Percentiles rank a stretch among this genome's conserved stretches.
Conservation (phyloP, 306 rosid genomes). For the Trichosanthes truncata region DNA sequence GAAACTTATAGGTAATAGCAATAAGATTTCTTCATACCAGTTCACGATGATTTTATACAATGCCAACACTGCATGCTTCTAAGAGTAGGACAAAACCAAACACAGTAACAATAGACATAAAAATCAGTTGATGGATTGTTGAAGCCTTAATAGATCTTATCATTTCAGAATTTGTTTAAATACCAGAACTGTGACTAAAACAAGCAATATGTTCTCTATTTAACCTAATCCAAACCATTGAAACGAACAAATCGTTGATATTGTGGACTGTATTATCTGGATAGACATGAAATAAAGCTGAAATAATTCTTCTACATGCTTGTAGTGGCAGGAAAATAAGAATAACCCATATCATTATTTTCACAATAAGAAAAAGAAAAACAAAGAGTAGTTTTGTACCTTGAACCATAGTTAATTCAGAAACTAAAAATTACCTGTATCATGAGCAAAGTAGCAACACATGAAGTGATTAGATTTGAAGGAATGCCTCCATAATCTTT, state of each 20-base stretch:
- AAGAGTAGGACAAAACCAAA: not conserved
- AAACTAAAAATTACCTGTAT: slow-evolving; percentile 51
- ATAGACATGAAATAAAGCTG: not conserved
- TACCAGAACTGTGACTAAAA: not conserved
- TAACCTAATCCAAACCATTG: not conserved
- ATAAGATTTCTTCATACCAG: not conserved
- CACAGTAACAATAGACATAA: not conserved
- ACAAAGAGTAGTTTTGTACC: not conserved
- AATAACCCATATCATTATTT: not conserved
- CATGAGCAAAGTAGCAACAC: slow-evolving; percentile 76
- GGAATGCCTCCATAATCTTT: slow-evolving; percentile 53
- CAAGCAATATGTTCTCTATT: not conserved
- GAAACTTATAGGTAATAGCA: not conserved
- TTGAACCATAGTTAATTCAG: not conserved
- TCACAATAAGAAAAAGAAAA: not conserved
- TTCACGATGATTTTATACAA: not conserved
- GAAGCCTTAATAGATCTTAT: not conserved
- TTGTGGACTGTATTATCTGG: not conserved
- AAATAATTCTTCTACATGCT: not conserved
- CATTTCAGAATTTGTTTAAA: not conserved
- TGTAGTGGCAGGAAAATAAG: not conserved
- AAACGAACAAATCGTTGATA: not conserved
- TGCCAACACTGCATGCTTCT: not conserved
- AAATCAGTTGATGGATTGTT: not conserved
- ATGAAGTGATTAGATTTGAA: slow-evolving; percentile 72